A percentile compares a stretch with the other conserved stretches of the same genome.
Conservation (phyloP, 2,329 filamentous ascomycete species). For the Talaromyces sp. region DNA sequence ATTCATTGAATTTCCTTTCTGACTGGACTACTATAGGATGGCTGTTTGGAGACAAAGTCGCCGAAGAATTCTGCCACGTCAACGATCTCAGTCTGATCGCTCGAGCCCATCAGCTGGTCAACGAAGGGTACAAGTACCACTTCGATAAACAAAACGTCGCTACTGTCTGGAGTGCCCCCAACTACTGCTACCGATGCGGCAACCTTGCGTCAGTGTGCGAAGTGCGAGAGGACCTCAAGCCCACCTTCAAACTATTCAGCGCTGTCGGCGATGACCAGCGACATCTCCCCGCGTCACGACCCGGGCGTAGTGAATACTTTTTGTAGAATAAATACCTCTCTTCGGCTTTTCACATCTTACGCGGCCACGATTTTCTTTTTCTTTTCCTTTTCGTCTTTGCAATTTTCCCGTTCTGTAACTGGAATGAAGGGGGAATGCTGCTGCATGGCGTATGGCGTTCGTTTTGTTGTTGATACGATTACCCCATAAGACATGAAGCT, state of each 20-base stretch:
- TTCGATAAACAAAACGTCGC: conserved; percentile 93
- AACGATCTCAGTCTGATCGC: conserved; percentile 69
- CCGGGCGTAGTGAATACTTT: conserved; percentile 46
- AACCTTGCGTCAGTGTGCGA: conserved; percentile 90
- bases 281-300: conserved; percentile 40
- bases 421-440: conserved; percentile 1
- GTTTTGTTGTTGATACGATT: conserved; percentile 3
- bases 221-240: conserved; percentile 75
- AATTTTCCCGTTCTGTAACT: neutral
- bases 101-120: conserved; percentile 69
- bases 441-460: conserved; percentile 13
- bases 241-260: conserved; percentile 67
- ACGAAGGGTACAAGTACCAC: conserved; percentile 84
- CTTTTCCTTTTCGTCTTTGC: neutral
- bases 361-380: conserved; percentile 9
- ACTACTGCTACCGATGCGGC: conserved; percentile 97
- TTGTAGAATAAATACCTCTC: conserved; percentile 24
- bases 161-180: conserved; percentile 72
- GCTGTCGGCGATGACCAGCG: conserved; percentile 45
- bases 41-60: conserved; percentile 68
- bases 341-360: conserved; percentile 3
- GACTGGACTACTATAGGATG: conserved; percentile 34
- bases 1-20: neutral
- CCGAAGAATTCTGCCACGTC: conserved; percentile 72
- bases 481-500: conserved; percentile 8